Conservation (phyloP, 495 filamentous ascomycete species). For the Staphylotrichum tortipilum region DNA sequence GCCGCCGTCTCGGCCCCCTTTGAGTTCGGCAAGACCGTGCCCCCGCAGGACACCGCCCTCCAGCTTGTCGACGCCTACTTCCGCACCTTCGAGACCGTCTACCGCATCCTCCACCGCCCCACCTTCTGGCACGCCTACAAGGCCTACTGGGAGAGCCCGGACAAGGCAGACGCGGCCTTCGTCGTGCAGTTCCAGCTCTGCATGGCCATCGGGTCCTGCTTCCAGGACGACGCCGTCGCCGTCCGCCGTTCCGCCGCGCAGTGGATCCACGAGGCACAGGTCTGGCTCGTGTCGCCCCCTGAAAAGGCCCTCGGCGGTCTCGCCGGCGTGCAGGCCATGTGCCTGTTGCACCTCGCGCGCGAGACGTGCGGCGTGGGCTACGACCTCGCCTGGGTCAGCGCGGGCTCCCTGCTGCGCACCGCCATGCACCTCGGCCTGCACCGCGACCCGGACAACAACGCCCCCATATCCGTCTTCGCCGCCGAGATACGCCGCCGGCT, state of each 20-base stretch:
- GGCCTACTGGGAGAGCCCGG: conserved; percentile 31
- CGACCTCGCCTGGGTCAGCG: conserved; percentile 52
- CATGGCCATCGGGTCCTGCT: conserved; percentile 52
- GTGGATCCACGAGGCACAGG: conserved; percentile 57
- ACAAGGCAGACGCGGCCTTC: conserved; percentile 30
- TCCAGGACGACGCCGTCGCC: conserved; percentile 42
- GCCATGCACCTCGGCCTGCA: conserved; percentile 57
- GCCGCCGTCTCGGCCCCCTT: conserved; percentile 22
- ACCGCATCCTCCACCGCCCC: conserved; percentile 46
- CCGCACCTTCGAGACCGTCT: conserved; percentile 40
- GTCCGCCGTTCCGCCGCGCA: conserved; percentile 44
- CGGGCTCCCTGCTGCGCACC: conserved; percentile 47
- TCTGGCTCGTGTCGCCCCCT: conserved; percentile 49
- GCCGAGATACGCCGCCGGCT: conserved; percentile 61
- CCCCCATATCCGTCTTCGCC: conserved; percentile 36
- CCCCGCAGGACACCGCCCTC: conserved; percentile 32
- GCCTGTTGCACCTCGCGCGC: conserved; percentile 51
- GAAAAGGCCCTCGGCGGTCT: conserved; percentile 49
- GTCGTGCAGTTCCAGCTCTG: conserved; percentile 54
- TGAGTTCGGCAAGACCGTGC: conserved; percentile 28
- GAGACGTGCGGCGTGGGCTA: conserved; percentile 47
- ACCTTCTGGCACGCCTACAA: conserved; percentile 45
- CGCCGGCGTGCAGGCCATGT: conserved; percentile 47
- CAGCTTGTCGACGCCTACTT: conserved; percentile 45
- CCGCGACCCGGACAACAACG: conserved; percentile 42